phyloP scores from a whole-genome alignment of 2,329 filamentous ascomycete genomes.

The Leptographium wingfieldii region DNA sequence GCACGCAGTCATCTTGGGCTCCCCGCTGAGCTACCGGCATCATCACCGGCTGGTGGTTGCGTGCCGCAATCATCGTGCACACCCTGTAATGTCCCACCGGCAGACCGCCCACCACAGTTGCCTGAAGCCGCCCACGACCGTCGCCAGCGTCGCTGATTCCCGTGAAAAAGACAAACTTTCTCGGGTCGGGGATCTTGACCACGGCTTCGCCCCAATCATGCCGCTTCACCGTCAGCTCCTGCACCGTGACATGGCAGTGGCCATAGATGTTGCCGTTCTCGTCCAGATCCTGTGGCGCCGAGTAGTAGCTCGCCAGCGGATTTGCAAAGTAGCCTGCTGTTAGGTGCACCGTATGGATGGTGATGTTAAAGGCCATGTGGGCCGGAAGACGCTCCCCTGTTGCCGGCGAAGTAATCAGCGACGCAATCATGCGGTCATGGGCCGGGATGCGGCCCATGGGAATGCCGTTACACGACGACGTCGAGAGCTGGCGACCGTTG shows the following conservation, averaged over 20 bases:
- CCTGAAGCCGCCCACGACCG: conserved; percentile 30
- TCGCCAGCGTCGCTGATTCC: conserved; percentile 41
- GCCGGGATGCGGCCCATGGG: conserved; percentile 45
- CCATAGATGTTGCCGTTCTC: conserved; percentile 26
- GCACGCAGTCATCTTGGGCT: conserved; percentile 38
- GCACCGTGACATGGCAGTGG: conserved; percentile 36
- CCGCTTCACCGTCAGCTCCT: conserved; percentile 27
- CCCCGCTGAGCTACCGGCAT: conserved; percentile 45
- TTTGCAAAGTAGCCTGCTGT: conserved; percentile 42
- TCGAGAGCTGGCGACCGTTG: conserved; percentile 36
- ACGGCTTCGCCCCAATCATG: conserved; percentile 18
- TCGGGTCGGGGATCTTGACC: conserved; percentile 23
- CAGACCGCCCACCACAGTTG: conserved; percentile 32
- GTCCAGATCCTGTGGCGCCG: conserved; percentile 38
- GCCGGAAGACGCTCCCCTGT: conserved; percentile 26
- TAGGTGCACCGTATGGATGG: conserved; percentile 34
- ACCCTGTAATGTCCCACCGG: conserved; percentile 35
- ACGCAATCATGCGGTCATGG: conserved; percentile 38
- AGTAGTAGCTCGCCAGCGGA: conserved; percentile 39
- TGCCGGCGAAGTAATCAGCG: conserved; percentile 34
- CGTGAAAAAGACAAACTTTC: conserved; percentile 42
- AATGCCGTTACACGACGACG: conserved; percentile 44
- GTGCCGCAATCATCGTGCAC: conserved; percentile 36
- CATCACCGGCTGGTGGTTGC: conserved; percentile 42
- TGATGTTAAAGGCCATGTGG: conserved; percentile 31